Evolutionary conservation across 208 protist species (phyloP).

Genomic region (Novymonas esmeraldas): DNA sequence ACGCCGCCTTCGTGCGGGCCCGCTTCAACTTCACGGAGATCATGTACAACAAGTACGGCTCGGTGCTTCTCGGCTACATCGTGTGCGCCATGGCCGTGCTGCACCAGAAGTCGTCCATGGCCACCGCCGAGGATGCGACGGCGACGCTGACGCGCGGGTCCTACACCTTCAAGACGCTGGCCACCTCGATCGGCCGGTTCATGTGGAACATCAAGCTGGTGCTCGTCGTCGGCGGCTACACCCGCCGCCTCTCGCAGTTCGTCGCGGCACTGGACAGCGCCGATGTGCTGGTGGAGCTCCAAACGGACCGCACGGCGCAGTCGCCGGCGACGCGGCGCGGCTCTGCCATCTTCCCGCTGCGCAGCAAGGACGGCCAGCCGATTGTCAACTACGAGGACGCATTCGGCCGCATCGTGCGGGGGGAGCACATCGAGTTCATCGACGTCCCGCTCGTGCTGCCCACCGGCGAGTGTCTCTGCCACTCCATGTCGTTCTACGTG

Average conservation of each 20-base stretch:
- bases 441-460: conserved; percentile 73
- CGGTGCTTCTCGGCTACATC: conserved; percentile 48
- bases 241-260: conserved; percentile 52
- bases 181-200: conserved; percentile 42
- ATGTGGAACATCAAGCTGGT: conserved; percentile 53
- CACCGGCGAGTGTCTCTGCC: conserved; percentile 58
- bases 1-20: conserved; percentile 54
- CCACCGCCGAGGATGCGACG: conserved; percentile 9
- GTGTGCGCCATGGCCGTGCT: conserved; percentile 41
- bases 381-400: conserved; percentile 15
- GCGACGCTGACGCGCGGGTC: conserved; percentile 26
- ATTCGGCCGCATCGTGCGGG: conserved; percentile 37
- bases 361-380: not conserved
- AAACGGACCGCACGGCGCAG: conserved; percentile 26
- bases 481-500: conserved; percentile 74
- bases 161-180: conserved; percentile 53
- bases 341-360: conserved; percentile 9
- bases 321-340: conserved; percentile 14
- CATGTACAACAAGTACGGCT: conserved; percentile 63
- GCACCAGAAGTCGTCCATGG: conserved; percentile 9
- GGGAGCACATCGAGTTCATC: conserved; percentile 84
- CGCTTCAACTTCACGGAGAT: conserved; percentile 56
- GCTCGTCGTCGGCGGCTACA: conserved; percentile 58
- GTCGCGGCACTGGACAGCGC: conserved; percentile 42
- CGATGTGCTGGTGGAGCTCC: conserved; percentile 27